A percentile compares a stretch with the other conserved stretches of the same genome.
These are phyloP conservation scores for Colletotrichum horii DNA, from an alignment of 2,329 filamentous ascomycete genomes.

Conservation along the genomic window DNA sequence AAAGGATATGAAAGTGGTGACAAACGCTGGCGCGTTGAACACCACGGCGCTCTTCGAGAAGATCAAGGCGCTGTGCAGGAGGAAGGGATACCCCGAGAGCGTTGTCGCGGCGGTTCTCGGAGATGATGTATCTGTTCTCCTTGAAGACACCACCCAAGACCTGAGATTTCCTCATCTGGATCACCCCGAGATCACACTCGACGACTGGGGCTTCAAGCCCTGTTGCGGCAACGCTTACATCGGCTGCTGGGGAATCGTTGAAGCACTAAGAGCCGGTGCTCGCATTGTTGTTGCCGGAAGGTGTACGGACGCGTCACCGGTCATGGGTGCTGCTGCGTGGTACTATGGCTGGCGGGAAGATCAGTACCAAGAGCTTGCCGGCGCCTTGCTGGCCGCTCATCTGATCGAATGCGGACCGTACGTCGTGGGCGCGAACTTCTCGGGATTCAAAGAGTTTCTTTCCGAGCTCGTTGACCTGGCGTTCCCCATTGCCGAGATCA, in stretches of 20 bases:
- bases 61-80: conserved; percentile 32
- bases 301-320: conserved; percentile 49
- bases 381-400: conserved; percentile 50
- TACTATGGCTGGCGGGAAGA: conserved; percentile 54
- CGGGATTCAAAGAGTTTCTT: conserved; percentile 41
- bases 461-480: conserved; percentile 38
- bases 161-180: conserved; percentile 30
- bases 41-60: conserved; percentile 36
- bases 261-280: conserved; percentile 40
- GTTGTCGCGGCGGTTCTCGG: conserved; percentile 2
- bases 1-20: conserved; percentile 38
- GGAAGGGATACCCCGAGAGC: conserved; percentile 3
- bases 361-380: conserved; percentile 51
- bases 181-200: conserved; percentile 29
- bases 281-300: conserved; percentile 49
- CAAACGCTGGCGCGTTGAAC: conserved; percentile 45
- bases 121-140: conserved; percentile 3
- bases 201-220: conserved; percentile 30
- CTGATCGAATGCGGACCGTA: conserved; percentile 58
- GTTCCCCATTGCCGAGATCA: conserved; percentile 56
- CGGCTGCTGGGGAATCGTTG: conserved; percentile 48
- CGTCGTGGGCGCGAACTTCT: conserved; percentile 57
- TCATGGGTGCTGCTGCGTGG: conserved; percentile 57
- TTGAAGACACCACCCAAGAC: not conserved
- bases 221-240: conserved; percentile 51